Evolutionary conservation across 2,329 filamentous ascomycete genomes (phyloP).

Genomic region (Blastomyces silverae): DNA sequence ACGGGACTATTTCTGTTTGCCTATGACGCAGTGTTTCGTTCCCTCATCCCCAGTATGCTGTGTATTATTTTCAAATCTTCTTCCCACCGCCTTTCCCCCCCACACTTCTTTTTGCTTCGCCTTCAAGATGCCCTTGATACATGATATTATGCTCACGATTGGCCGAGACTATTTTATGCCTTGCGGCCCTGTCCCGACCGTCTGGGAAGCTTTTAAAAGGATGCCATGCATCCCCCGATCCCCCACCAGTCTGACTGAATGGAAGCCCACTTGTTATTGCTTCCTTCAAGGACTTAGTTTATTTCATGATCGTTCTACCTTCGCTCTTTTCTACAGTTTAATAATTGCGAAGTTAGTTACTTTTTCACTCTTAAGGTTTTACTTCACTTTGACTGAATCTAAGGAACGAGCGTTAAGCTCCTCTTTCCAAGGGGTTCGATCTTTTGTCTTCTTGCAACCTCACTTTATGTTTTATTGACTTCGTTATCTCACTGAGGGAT

Average conservation of each 20-base stretch:
- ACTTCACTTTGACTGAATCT: neutral
- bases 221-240: constrained; percentile 20
- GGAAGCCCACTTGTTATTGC: neutral
- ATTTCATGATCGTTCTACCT: neutral
- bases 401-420: neutral
- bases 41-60: neutral
- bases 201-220: constrained; percentile 23
- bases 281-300: constrained; percentile 4
- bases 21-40: constrained; percentile 11
- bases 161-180: constrained; percentile 7
- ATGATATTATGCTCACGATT: constrained; percentile 2
- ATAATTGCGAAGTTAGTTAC: neutral
- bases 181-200: constrained; percentile 22
- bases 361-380: neutral
- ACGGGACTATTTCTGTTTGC: constrained; percentile 3
- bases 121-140: constrained; percentile 6
- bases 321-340: neutral
- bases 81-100: constrained; percentile 12
- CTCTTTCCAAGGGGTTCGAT: neutral
- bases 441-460: neutral
- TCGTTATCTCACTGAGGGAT: neutral
- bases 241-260: neutral
- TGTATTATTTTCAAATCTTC: constrained; percentile 10
- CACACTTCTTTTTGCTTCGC: constrained; percentile 11
- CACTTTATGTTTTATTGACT: neutral